Percentiles rank a stretch among this genome's conserved stretches.
Conservation (phyloP, 2,329 filamentous ascomycete species). For the Didymella lethalis region DNA sequence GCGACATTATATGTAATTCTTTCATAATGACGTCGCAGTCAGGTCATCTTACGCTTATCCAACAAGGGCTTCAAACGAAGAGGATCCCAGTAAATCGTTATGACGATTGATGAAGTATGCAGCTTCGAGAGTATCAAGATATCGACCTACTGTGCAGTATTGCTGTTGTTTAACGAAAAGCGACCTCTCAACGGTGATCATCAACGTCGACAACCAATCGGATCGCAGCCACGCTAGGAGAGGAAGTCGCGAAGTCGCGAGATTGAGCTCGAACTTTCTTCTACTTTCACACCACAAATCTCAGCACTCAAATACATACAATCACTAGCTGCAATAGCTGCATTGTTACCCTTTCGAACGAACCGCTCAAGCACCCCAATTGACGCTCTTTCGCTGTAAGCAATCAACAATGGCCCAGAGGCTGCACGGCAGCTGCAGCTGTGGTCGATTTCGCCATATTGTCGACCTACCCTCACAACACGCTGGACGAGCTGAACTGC, state of each 20-base stretch:
- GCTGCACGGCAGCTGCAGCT: conserved; percentile 81
- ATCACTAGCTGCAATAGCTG: conserved; percentile 5
- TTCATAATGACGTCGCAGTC: conserved; percentile 5
- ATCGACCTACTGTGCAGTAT: background rate
- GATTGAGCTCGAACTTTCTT: conserved; percentile 23
- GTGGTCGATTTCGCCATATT: conserved; percentile 83
- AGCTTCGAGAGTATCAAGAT: background rate
- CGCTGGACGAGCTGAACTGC: conserved; percentile 67
- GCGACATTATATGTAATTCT: background rate
- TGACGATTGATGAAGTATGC: background rate
- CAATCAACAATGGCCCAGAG: conserved; percentile 51
- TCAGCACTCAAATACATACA: conserved; percentile 19
- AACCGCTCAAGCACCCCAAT: background rate
- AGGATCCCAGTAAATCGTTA: background rate
- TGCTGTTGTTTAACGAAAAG: background rate
- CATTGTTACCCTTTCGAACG: background rate
- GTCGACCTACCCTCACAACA: conserved; percentile 71
- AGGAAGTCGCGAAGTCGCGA: conserved; percentile 14
- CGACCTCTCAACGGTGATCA: conserved; percentile 11
- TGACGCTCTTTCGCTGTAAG: background rate
- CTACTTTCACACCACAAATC: conserved; percentile 1
- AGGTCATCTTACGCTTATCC: background rate
- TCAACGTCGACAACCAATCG: conserved; percentile 8
- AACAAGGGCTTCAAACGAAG: background rate
- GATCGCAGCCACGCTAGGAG: conserved; percentile 5